Evolutionary conservation across 257 asterid species (phyloP), one percentile per base, ranked within the genome.

Genomic region (Nicotiana attenuata): DNA sequence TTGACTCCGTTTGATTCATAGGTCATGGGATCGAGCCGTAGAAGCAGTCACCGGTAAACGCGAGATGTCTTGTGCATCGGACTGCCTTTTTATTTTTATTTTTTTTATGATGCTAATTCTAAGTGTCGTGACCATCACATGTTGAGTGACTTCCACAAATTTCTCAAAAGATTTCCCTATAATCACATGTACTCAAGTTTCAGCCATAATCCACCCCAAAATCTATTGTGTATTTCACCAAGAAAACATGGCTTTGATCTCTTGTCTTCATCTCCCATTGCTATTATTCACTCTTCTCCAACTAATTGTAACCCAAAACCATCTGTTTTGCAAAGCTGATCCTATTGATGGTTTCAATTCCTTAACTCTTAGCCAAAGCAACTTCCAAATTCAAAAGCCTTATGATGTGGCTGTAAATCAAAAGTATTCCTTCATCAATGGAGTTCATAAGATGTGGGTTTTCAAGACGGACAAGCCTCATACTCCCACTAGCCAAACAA

Each of bases 381-480:
- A 73, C 28, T 73, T 61, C 47, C 65, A 61, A 41, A 80, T 85
- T 65, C 86, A 85, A 45, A 78, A 61, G 59, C 88, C 88, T 5
- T 82, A 82, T 31, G 33, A 79, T 47, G 80, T 82, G 11, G 76
- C 85, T 16, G 65, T 67, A 20, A 52, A 85, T 53, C 85, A 82
- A 53, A 64, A 82, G 17, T 85, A 85, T 66, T 77, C 69, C 57
- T 82, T 59, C 52, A 77, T 78, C 29, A 52, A 85, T 82, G 85
- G 84, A 60, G 80, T 82, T 38, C 83, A 71, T 59, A 82, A n/a
- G n/a, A n/a, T n/a, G n/a, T n/a, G n/a, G n/a, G n/a, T n/a, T n/a
- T n/a, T n/a, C n/a, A n/a, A n/a, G 11, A 78, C 79, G 2, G 88
- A 85, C 59, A 85, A 85, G 16, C 84, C 86, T 79, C 76, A 82